Percentiles rank a stretch among this genome's conserved stretches.
These are phyloP conservation scores for Solanum chilense DNA, from an alignment of 257 asterid species.

Conservation along the genomic window DNA sequence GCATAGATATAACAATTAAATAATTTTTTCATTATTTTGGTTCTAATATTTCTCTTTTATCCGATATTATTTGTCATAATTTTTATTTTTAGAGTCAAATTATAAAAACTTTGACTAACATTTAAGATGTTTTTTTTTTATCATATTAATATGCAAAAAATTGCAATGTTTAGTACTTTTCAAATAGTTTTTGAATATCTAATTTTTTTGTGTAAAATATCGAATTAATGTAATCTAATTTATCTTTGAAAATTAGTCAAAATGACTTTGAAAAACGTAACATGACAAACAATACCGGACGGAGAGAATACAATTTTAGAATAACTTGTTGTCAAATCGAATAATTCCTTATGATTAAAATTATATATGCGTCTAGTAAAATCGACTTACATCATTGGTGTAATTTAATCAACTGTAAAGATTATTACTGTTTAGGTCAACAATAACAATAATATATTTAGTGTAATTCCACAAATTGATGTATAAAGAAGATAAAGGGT, in stretches of 20 bases:
- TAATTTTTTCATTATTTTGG: background rate
- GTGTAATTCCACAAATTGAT: background rate
- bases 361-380: background rate
- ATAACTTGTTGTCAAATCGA: background rate
- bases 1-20: background rate
- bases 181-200: no score
- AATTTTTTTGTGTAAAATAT: no score
- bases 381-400: background rate
- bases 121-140: no score
- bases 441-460: background rate
- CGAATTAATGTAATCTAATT: no score
- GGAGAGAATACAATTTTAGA: background rate
- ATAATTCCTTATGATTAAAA: background rate
- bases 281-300: no score
- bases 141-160: no score
- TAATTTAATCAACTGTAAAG: background rate
- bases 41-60: background rate
- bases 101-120: no score
- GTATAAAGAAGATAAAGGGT: background rate
- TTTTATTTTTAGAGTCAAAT: no score
- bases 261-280: no score
- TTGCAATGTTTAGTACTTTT: no score
- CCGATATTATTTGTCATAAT: no score
- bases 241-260: no score
- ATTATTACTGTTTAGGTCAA: background rate